Conservation (phyloP, 352 stramenopile species). For the Phytophthora brassicae region DNA sequence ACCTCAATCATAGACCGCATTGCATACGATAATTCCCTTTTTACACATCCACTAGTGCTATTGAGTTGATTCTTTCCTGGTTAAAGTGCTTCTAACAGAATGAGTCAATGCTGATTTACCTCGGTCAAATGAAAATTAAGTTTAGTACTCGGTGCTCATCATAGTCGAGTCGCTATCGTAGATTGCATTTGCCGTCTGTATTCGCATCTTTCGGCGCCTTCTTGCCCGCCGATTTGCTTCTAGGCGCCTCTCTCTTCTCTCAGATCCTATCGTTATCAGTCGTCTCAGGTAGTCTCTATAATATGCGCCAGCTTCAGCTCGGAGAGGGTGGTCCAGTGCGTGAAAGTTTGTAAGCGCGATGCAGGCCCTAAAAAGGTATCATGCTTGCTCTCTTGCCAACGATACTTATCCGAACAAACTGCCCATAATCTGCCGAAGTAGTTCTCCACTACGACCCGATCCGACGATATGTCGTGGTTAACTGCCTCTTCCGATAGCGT, state of each 20-base stretch:
- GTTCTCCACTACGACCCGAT: not conserved
- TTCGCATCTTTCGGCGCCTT: not conserved
- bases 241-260: not conserved
- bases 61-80: not conserved
- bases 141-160: slow-evolving; percentile 1
- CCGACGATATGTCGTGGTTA: slow-evolving; percentile 1
- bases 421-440: not conserved
- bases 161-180: not conserved
- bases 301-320: not conserved
- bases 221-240: not conserved
- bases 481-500: not conserved
- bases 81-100: not conserved
- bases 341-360: not conserved
- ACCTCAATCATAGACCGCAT: not conserved
- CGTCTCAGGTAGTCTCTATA: not conserved
- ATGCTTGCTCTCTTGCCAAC: not conserved
- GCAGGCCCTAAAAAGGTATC: not conserved
- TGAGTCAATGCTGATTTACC: not conserved
- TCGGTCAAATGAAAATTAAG: not conserved
- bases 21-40: not conserved
- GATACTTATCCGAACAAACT: slow-evolving; percentile 1
- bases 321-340: not conserved
- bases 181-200: not conserved
- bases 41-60: not conserved
- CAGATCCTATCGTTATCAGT: not conserved